A percentile compares a stretch with the other conserved stretches of the same genome.
These are phyloP conservation scores for Parathielavia appendiculata DNA, from an alignment of 495 filamentous ascomycete species.

Conservation along the genomic window DNA sequence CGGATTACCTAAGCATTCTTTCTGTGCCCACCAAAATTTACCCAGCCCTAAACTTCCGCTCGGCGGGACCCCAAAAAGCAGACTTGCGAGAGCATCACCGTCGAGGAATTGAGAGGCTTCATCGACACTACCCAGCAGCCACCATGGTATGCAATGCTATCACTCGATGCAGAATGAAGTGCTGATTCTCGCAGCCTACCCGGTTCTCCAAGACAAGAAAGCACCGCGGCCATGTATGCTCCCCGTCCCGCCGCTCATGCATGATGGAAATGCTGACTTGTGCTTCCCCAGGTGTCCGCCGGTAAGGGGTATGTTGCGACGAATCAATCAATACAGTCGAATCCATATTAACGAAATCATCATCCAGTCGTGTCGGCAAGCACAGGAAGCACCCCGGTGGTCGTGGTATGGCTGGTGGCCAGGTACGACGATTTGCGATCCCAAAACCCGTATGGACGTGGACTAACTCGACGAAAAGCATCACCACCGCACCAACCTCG, in stretches of 20 bases:
- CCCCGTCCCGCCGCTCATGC: slow-evolving; percentile 5
- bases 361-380: slow-evolving; percentile 35
- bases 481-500: slow-evolving; percentile 36
- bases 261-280: slow-evolving; percentile 25
- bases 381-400: slow-evolving; percentile 38
- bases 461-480: slow-evolving; percentile 33
- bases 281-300: slow-evolving; percentile 32
- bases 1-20: slow-evolving; percentile 20
- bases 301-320: slow-evolving; percentile 36
- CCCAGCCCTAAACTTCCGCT: slow-evolving; percentile 34
- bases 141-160: slow-evolving; percentile 31
- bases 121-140: slow-evolving; percentile 32
- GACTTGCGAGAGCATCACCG: slow-evolving; percentile 29
- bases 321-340: slow-evolving; percentile 23
- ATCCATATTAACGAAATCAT: slow-evolving; percentile 23
- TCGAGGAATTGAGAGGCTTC: slow-evolving; percentile 30
- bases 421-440: slow-evolving; percentile 23
- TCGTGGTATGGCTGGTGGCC: slow-evolving; percentile 40
- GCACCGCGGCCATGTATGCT: slow-evolving; percentile 38
- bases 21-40: slow-evolving; percentile 34
- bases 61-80: slow-evolving; percentile 24
- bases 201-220: slow-evolving; percentile 39
- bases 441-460: slow-evolving; percentile 10
- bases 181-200: slow-evolving; percentile 34
- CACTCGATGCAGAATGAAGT: slow-evolving; percentile 10